These are phyloP conservation scores for Rhododendron ovatum DNA, from an alignment of 148 eudicot genomes.

Conservation along the genomic window DNA sequence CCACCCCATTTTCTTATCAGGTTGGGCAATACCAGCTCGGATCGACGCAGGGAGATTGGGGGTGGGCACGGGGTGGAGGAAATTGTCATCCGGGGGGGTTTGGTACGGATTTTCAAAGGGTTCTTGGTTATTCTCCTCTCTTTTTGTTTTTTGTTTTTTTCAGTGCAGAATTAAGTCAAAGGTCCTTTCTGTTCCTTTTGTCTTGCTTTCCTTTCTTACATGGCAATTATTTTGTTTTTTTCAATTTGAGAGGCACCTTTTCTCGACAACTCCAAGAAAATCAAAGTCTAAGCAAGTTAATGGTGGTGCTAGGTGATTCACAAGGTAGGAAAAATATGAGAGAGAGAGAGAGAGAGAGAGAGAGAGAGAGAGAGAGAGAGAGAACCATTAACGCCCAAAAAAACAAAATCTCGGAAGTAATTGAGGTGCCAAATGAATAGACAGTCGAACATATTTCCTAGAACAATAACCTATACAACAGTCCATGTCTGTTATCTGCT, in stretches of 20 bases:
- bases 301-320: neutral
- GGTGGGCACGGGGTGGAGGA: neutral
- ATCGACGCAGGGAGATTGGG: neutral
- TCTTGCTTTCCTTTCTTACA: neutral
- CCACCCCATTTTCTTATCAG: neutral
- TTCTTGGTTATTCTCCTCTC: neutral
- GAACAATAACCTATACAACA: neutral
- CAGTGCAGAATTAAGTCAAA: neutral
- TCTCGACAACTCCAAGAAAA: neutral
- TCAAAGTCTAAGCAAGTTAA: neutral
- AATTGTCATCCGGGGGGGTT: no score
- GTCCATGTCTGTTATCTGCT: neutral
- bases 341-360: no score
- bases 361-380: neutral
- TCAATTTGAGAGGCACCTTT: neutral
- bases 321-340: neutral
- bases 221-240: neutral
- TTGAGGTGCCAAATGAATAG: neutral
- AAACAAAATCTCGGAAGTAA: neutral
- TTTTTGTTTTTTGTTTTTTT: neutral
- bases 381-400: no score
- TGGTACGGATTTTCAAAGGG: no score
- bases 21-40: neutral
- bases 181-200: neutral
- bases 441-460: neutral